Evolutionary conservation across 352 stramenopile genomes (phyloP).

Genomic region (Phytophthora cactorum): DNA sequence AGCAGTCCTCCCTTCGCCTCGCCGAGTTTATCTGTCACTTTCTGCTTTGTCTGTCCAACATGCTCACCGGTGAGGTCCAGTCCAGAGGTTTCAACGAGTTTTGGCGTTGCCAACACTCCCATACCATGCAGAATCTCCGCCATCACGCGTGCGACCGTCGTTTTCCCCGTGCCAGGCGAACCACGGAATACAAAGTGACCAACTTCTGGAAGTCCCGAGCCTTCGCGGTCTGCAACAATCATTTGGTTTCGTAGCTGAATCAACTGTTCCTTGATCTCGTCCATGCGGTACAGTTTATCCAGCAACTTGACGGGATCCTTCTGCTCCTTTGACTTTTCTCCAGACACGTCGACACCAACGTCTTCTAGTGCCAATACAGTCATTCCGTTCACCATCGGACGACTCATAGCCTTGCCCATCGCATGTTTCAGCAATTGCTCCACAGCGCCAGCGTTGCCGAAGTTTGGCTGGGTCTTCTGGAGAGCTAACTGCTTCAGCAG

Average conservation of each 20-base stretch:
- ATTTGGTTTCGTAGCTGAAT: conserved; percentile 62
- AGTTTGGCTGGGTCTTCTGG: conserved; percentile 74
- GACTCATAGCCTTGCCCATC: conserved; percentile 62
- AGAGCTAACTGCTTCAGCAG: conserved; percentile 70
- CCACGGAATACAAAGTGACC: conserved; percentile 91
- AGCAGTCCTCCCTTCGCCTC: conserved; percentile 92
- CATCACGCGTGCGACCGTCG: conserved; percentile 91
- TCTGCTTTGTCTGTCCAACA: conserved; percentile 91
- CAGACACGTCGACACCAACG: conserved; percentile 38
- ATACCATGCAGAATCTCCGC: conserved; percentile 94
- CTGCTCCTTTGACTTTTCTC: not conserved
- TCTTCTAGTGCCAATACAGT: conserved; percentile 60
- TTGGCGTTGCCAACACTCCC: conserved; percentile 89
- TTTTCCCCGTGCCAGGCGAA: conserved; percentile 89
- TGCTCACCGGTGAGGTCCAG: conserved; percentile 90
- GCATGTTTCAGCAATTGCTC: conserved; percentile 83
- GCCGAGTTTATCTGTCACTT: conserved; percentile 87
- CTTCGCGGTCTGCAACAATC: conserved; percentile 71
- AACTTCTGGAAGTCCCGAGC: conserved; percentile 58
- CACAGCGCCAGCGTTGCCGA: conserved; percentile 92
- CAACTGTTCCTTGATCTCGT: conserved; percentile 64
- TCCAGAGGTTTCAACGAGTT: conserved; percentile 91
- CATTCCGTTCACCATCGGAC: conserved; percentile 44
- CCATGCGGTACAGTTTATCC: conserved; percentile 65
- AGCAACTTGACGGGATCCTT: conserved; percentile 56